Evolutionary conservation across 1,284 basidiomycete species (phyloP).

Genomic region (Fomitopsis pinicola): DNA sequence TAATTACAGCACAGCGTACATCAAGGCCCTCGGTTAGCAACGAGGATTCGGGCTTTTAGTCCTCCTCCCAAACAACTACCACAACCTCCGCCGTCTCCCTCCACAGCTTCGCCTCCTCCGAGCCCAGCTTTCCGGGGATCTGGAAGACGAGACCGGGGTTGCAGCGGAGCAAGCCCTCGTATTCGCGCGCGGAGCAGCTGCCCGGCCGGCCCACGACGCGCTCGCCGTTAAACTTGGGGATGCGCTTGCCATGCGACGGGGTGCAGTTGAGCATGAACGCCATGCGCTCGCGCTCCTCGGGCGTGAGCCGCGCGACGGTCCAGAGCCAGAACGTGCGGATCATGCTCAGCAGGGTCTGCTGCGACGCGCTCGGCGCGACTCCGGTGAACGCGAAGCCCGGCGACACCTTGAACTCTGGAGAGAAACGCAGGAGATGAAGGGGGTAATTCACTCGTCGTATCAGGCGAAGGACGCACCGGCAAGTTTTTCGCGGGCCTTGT

Average conservation of each 20-base stretch:
- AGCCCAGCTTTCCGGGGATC: background rate
- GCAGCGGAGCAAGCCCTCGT: background rate
- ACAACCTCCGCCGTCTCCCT: background rate
- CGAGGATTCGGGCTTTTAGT: background rate
- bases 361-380: background rate
- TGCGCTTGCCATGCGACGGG: background rate
- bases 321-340: conserved; percentile 1
- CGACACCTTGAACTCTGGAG: background rate
- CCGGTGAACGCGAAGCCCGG: background rate
- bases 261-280: background rate
- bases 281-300: background rate
- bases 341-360: conserved; percentile 2
- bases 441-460: background rate
- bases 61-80: background rate
- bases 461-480: background rate
- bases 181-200: background rate
- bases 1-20: background rate
- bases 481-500: background rate
- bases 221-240: background rate
- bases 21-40: background rate
- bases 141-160: background rate
- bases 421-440: background rate
- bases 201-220: background rate
- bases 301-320: background rate
- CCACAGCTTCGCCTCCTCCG: background rate